phyloP scores from a whole-genome alignment of 805 yeast genomes.

The Brettanomyces bruxellensis region DNA sequence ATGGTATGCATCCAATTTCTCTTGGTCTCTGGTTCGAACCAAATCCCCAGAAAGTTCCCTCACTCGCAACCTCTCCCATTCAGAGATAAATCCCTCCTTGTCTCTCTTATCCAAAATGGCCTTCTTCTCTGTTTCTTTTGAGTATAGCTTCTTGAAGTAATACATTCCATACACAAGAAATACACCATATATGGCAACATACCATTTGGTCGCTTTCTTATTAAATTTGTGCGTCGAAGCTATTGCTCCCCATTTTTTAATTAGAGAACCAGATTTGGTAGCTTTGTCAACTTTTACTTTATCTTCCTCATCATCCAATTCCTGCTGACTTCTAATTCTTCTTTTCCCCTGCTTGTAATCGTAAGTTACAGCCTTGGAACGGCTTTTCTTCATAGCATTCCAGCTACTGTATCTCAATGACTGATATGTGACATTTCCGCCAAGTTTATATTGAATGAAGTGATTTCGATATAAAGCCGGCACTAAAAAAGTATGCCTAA shows the following conservation, averaged over 20 bases:
- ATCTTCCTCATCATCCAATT: constrained; percentile 21
- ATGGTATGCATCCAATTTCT: constrained; percentile 51
- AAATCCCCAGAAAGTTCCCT: constrained; percentile 50
- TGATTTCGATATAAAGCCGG: too few species aligned
- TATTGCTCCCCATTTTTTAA: constrained; percentile 43
- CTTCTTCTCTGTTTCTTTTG: constrained; percentile 52
- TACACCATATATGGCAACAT: constrained; percentile 49
- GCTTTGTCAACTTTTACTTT: constrained; percentile 23
- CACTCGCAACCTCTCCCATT: constrained; percentile 55
- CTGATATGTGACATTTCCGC: too few species aligned
- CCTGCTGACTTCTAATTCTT: constrained; percentile 17
- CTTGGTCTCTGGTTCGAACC: constrained; percentile 55
- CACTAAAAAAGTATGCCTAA: too few species aligned
- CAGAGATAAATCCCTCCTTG: constrained; percentile 35
- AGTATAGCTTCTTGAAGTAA: constrained; percentile 58
- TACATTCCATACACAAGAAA: constrained; percentile 51
- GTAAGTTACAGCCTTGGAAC: constrained; percentile 18
- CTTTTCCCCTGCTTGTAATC: constrained; percentile 18
- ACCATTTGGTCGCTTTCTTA: constrained; percentile 53
- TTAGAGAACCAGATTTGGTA: constrained; percentile 23
- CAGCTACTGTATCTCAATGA: neutral
- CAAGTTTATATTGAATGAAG: neutral
- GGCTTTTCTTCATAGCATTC: neutral
- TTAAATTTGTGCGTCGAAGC: constrained; percentile 48
- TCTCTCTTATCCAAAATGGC: constrained; percentile 22